Evolutionary conservation across 768 basidiomycete genomes (phyloP).

Genomic region (Pleurotus cornucopiae): DNA sequence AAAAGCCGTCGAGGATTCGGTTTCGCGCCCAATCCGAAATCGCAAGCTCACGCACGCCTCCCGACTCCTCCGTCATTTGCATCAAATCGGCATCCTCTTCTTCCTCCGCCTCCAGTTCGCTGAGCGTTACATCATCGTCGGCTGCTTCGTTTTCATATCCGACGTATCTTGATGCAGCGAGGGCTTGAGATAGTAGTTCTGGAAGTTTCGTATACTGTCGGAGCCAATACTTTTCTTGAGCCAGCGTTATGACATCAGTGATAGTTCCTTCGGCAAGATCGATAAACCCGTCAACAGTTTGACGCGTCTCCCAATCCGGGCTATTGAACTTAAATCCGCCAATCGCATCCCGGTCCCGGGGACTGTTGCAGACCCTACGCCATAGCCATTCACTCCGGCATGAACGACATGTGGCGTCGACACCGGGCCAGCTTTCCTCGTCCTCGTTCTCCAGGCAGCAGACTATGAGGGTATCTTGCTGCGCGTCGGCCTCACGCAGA

Average conservation of each 20-base stretch:
- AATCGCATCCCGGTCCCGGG: constrained; percentile 52
- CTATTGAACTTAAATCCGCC: constrained; percentile 37
- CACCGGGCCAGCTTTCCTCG: constrained; percentile 58
- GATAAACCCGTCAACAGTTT: constrained; percentile 65
- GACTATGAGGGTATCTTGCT: constrained; percentile 20
- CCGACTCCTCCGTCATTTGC: constrained; percentile 34
- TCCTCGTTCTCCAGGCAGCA: constrained; percentile 70
- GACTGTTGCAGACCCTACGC: constrained; percentile 44
- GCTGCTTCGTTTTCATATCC: constrained; percentile 18
- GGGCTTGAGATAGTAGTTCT: constrained; percentile 63
- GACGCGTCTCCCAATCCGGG: constrained; percentile 65
- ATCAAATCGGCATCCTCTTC: constrained; percentile 41
- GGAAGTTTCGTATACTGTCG: constrained; percentile 58
- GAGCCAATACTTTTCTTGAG: constrained; percentile 72
- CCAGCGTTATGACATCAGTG: constrained; percentile 52
- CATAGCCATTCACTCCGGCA: constrained; percentile 68
- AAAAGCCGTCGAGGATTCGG: constrained; percentile 70
- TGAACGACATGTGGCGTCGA: constrained; percentile 62
- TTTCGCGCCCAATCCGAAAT: constrained; percentile 69
- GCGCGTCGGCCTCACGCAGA: constrained; percentile 50
- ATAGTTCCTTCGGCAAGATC: constrained; percentile 72
- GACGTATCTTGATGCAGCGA: constrained; percentile 40
- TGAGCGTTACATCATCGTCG: constrained; percentile 21
- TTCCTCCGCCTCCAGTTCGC: constrained; percentile 31
- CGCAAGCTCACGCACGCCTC: constrained; percentile 48